Evolutionary conservation across 2,329 filamentous ascomycete species (phyloP), one percentile per base, ranked within the genome.

Genomic region (Aspergillus glaucus): DNA sequence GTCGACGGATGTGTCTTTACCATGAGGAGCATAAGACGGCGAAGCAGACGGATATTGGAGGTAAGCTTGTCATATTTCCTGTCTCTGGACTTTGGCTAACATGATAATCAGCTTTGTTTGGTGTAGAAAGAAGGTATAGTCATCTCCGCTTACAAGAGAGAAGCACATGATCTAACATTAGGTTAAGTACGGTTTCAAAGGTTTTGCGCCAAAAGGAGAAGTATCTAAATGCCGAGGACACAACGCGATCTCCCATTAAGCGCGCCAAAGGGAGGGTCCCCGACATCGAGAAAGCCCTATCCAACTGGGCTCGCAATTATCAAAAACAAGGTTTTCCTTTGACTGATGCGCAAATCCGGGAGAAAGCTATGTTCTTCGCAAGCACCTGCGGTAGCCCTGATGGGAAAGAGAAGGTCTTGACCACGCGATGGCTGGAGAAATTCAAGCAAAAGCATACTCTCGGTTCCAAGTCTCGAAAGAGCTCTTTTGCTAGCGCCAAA

Each of bases 1-100:
- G 93, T 55, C 81, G 90, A 56, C 81, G 83, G 41, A 98, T 98
- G 91, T 98, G 93, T 69, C 81, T 89, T 63, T 96, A 92, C 68
- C 87, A 92, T 60, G 87, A 93, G 65, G 86, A 95, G 54, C 85
- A 97, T 64, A 93, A 92, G 19, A 85, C 82, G 44, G 85, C 89
- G 42, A 95, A 95, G 72, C 93, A 98, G 73, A 93, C 90, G 15
- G 92, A 97, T 64, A 98, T 98, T 71, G 93, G 93, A 71, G 80
- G 85, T 87, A 75, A 68, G 80, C 66, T 43, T 40, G 37, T 22
- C 10, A 41, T 43, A 41, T 45, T 30, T 26, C 34, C n/a, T 36
- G 26, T 46, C 44, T 24, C 14, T 43, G 19, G 30, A 12, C 30
- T 46, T 57, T 68, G 47, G 64, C 47, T 19, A 21, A 40, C 39